These are phyloP conservation scores for Dryas integrifolia DNA, from an alignment of 331 rosid species.

Conservation along the genomic window DNA sequence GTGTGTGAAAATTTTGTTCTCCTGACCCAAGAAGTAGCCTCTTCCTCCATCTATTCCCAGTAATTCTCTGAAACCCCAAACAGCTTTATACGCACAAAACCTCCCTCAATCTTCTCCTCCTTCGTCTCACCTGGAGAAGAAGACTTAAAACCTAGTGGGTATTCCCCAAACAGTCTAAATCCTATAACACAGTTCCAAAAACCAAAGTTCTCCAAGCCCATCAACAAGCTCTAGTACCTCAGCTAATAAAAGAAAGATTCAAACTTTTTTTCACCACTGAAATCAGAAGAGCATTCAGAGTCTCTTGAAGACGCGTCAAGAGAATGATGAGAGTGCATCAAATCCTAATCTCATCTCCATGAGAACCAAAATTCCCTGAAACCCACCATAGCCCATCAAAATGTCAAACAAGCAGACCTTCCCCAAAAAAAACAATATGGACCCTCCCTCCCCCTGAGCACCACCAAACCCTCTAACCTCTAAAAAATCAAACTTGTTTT, in stretches of 20 bases:
- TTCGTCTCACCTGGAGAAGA: slow-evolving; percentile 25
- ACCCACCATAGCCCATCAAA: slow-evolving; percentile 40
- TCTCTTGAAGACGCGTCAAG: slow-evolving; percentile 27
- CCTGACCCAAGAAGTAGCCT: slow-evolving; percentile 74
- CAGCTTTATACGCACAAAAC: slow-evolving; percentile 25
- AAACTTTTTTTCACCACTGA: slow-evolving; percentile 27
- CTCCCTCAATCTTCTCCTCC: slow-evolving; percentile 22
- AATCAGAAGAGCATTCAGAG: slow-evolving; percentile 38
- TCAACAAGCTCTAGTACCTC: slow-evolving; percentile 27
- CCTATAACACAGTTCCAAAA: slow-evolving; percentile 24
- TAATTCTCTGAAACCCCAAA: slow-evolving; percentile 26
- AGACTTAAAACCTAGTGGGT: slow-evolving; percentile 29
- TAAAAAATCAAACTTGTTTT: slow-evolving; percentile 20
- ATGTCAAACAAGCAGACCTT: slow-evolving; percentile 3
- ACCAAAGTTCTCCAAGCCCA: slow-evolving; percentile 39
- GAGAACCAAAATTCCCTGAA: slow-evolving; percentile 29
- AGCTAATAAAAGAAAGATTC: slow-evolving; percentile 18
- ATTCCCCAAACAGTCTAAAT: slow-evolving; percentile 22
- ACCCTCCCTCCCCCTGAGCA: slow-evolving; percentile 5
- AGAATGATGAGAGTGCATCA: slow-evolving; percentile 30
- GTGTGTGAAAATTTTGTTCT: slow-evolving; percentile 60
- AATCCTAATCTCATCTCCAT: slow-evolving; percentile 42
- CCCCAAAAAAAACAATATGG: slow-evolving; percentile 15
- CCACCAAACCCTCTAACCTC: slow-evolving; percentile 36
- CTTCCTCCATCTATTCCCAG: slow-evolving; percentile 50